phyloP scores from a whole-genome alignment of 2,329 filamentous ascomycete genomes.

The Fusarium sp. region DNA sequence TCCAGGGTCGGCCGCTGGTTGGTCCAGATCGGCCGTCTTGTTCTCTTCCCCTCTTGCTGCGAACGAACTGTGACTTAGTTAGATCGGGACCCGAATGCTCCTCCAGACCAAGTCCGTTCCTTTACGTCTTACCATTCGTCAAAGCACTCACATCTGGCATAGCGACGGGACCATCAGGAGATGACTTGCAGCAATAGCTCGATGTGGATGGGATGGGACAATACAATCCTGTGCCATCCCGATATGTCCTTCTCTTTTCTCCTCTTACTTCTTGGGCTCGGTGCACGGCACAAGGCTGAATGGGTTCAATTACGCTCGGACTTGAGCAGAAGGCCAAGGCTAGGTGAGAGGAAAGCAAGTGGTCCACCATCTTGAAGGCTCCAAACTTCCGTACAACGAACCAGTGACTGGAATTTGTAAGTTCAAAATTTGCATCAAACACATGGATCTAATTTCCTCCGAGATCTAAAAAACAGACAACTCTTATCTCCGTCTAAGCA shows the following conservation, averaged over 20 bases:
- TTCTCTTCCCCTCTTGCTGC: neutral
- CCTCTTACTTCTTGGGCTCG: neutral
- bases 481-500: slow-evolving; percentile 1
- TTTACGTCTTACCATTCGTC: slow-evolving; percentile 6
- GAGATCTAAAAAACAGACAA: slow-evolving; percentile 1
- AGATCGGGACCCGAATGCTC: slow-evolving; percentile 8
- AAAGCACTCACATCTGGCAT: slow-evolving; percentile 17
- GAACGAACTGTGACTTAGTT: slow-evolving; percentile 6
- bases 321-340: slow-evolving; percentile 1
- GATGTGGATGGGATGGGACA: neutral
- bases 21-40: slow-evolving; percentile 8
- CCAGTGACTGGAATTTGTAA: neutral
- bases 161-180: slow-evolving; percentile 18
- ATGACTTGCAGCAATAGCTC: slow-evolving; percentile 43
- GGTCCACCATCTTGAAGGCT: slow-evolving; percentile 1
- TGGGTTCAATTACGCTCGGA: slow-evolving; percentile 35
- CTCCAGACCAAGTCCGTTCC: slow-evolving; percentile 13
- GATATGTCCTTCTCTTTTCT: neutral
- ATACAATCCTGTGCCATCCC: slow-evolving; percentile 5
- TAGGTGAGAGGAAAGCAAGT: neutral
- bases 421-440: neutral
- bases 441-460: neutral
- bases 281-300: slow-evolving; percentile 36
- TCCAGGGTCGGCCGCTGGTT: slow-evolving; percentile 32
- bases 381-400: neutral